Percentiles rank a stretch among this genome's conserved stretches.
Evolutionary conservation across 768 basidiomycete genomes (phyloP).

Genomic region (Boletus bicolor): DNA sequence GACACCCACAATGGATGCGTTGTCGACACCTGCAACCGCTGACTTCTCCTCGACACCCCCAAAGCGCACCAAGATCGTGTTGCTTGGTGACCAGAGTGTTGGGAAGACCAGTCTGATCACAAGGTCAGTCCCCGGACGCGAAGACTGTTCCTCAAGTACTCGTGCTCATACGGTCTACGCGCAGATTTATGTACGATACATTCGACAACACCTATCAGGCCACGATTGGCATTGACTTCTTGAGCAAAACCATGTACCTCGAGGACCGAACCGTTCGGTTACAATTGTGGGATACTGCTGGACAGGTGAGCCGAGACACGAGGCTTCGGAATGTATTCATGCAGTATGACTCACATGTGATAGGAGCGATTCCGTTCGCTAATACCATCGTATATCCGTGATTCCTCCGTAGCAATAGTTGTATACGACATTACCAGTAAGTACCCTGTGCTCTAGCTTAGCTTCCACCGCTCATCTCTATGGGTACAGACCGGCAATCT

Average conservation of each 20-base stretch:
- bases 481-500: slow-evolving; percentile 79
- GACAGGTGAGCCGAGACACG: slow-evolving; percentile 55
- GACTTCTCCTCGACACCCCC: slow-evolving; percentile 88
- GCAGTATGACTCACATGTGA: neutral
- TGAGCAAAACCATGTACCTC: slow-evolving; percentile 99
- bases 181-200: slow-evolving; percentile 97
- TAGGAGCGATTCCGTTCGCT: slow-evolving; percentile 96
- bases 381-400: slow-evolving; percentile 98
- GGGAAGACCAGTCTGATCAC: slow-evolving; percentile 99
- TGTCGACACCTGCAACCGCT: slow-evolving; percentile 66
- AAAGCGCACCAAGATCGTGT: slow-evolving; percentile 94
- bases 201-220: slow-evolving; percentile 99
- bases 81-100: slow-evolving; percentile 95
- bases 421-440: slow-evolving; percentile 98
- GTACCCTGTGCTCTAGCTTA: slow-evolving; percentile 29
- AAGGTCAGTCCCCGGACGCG: slow-evolving; percentile 49
- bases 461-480: slow-evolving; percentile 1
- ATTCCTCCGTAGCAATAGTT: slow-evolving; percentile 97
- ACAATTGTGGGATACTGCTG: slow-evolving; percentile 98
- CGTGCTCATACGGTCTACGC: neutral
- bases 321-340: slow-evolving; percentile 2
- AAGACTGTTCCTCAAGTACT: neutral
- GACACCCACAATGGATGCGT: slow-evolving; percentile 42
- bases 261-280: slow-evolving; percentile 97
- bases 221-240: slow-evolving; percentile 97